Evolutionary conservation across 257 asterid genomes (phyloP).

Genomic region (Nicotiana knightiana): DNA sequence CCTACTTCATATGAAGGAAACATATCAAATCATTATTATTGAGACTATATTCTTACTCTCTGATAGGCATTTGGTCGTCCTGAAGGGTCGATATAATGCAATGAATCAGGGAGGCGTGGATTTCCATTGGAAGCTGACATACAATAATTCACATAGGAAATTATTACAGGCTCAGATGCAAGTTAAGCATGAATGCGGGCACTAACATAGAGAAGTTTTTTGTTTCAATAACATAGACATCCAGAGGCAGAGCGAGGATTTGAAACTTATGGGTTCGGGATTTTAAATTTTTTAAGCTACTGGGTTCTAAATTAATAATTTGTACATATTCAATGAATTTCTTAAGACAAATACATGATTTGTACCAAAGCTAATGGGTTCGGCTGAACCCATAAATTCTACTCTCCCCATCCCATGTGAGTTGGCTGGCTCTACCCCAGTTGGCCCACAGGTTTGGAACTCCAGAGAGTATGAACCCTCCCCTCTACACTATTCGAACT

Average conservation of each 20-base stretch:
- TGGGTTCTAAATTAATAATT: no score
- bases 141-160: constrained; percentile 10
- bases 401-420: not conserved
- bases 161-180: not conserved
- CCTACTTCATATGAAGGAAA: constrained; percentile 10
- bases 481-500: not conserved
- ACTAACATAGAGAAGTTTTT: not conserved
- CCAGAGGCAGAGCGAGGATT: no score
- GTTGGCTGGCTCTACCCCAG: not conserved
- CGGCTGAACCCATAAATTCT: no score
- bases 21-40: not conserved
- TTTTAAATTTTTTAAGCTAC: no score
- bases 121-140: constrained; percentile 95
- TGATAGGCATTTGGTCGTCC: constrained; percentile 94
- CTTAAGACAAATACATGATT: no score
- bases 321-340: no score
- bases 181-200: not conserved
- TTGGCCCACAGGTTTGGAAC: not conserved
- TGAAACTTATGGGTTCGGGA: no score
- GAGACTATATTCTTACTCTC: constrained; percentile 55
- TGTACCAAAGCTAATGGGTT: no score
- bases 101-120: constrained; percentile 93
- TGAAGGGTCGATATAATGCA: constrained; percentile 89
- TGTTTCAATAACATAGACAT: not conserved
- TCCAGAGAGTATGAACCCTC: not conserved